Base-by-base conservation (phyloP, 768 basidiomycete genomes). In the Mycena capillaripes region DNA sequence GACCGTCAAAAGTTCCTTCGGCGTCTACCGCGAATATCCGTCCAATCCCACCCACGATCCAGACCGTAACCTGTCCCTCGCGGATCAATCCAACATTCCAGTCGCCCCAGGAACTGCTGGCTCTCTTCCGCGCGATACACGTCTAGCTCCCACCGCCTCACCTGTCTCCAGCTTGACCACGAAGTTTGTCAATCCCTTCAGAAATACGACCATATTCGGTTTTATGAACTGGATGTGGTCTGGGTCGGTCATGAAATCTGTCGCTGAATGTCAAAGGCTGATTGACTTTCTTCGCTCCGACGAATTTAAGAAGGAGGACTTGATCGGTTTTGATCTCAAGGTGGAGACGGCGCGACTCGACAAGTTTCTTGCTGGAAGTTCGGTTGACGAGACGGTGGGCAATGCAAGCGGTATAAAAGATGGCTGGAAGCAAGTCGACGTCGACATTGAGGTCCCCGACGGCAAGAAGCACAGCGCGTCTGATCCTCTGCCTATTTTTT, bases 381-480 rank as follows among this genome's bases (percentile, higher is more conserved):
- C 38, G 7, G 23, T 42, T 9, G 50, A n/a, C 3, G 50, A 38
- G 14, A 29, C 48, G 12, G 2, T 53, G 21, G 62, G 62, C 12
- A 29, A 52, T 6, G 58, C 50, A n/a, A 64, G 25, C 48, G 52
- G 64, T 32, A 38, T 70, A 1, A 38, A 70, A 3, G 69, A 73
- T n/a, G 70, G 55, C 1, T 76, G 75, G 75, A 66, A 44, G 70
- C 74, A 40, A 36, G 46, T 48, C 11, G 40, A 23, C 27, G 70
- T 66, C 36, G 55, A 19, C 56, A 79, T 56, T 12, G 55, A 17
- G 48, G 73, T 82, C 16, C 79, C 79, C 0, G 78, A 79, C 42
- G 78, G 78, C 0, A 61, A 36, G 16, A 29, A 68, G 0, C 69
- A 72, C 0, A 57, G 74, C 0, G n/a, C 55, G 1, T 67, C 66